Evolutionary conservation across 2,329 filamentous ascomycete species (phyloP), one percentile per base, ranked within the genome.

Genomic region (Westerdykella aurantiaca): DNA sequence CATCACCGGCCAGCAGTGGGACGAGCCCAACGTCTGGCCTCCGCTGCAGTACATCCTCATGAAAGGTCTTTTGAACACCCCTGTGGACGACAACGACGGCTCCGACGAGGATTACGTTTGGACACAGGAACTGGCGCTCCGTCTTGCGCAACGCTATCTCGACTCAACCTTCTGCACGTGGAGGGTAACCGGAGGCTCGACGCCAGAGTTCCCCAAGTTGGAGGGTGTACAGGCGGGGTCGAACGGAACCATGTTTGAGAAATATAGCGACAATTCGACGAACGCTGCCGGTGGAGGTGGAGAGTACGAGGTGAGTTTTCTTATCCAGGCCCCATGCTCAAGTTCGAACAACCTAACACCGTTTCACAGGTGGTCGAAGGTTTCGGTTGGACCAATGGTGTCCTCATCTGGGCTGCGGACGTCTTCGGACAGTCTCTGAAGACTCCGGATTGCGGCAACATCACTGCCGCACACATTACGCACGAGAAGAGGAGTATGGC

Each of bases 381-480:
- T 1, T 86, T 86, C 52, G 82, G 82, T 6, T 86, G 82, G 82
- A 80, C 78, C 1, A 85, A 85, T 51, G 82, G 82, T 23, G 81
- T 85, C 41, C 61, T 85, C 23, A 78, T 86, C 41, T 85, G 81
- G 81, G 71, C 75, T 1, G 80, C 75, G 7, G 82, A 85, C 54
- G 73, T 72, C 6, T 86, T 85, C 64, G 76, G 72, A 11, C 70
- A 74, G 54, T 65, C 73, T 52, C 61, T 85, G 45, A 71, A 61
- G 51, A 67, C 75, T 21, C 81, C 82, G 0, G 68, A 82, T 16
- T 67, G 64, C 45, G 61, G 62, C 5, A 59, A 64, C 41, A 58
- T 64, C 34, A 58, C 53, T 1, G 60, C 61, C 12, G 58, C 59
- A 13, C 44, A 54, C n/a, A 52, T 53, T 16, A 21, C 41, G 43